A percentile compares a stretch with the other conserved stretches of the same genome.
phyloP scores from a whole-genome alignment of 176 grass and related monocot genomes.

The Aegilops sharonensis region DNA sequence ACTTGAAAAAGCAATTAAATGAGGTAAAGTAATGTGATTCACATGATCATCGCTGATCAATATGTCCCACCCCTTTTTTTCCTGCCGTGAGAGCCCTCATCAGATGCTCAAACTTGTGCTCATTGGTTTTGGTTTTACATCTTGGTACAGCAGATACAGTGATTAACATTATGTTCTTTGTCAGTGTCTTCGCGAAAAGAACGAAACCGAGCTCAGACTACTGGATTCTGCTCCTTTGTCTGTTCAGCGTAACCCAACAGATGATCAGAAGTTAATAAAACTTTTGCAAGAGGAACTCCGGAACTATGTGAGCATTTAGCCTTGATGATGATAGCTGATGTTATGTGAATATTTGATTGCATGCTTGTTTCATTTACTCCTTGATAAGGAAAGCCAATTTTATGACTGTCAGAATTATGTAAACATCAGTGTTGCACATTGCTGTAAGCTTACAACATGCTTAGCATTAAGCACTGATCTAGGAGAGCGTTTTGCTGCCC shows the following conservation, averaged over 20 bases:
- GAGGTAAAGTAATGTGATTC: conserved; percentile 48
- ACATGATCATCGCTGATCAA: background rate
- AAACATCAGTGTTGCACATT: background rate
- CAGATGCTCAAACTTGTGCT: background rate
- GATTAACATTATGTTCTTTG: conserved; percentile 34
- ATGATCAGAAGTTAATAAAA: conserved; percentile 79
- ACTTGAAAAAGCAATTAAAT: conserved; percentile 62
- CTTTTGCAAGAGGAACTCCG: conserved; percentile 79
- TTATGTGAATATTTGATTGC: conserved; percentile 18
- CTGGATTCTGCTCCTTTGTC: conserved; percentile 38
- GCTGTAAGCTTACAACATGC: conserved; percentile 10
- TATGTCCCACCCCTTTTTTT: conserved; percentile 15
- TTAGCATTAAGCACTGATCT: background rate
- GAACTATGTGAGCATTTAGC: conserved; percentile 64
- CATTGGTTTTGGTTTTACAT: conserved; percentile 29
- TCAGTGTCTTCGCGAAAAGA: conserved; percentile 64
- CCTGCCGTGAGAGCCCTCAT: conserved; percentile 1
- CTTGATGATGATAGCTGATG: conserved; percentile 26
- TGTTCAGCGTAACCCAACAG: conserved; percentile 44
- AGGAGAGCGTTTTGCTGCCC: conserved; percentile 3
- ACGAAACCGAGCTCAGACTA: conserved; percentile 51
- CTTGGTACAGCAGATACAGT: conserved; percentile 25
- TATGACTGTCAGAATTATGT: background rate
- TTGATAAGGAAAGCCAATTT: conserved; percentile 2
- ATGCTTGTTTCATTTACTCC: background rate